phyloP scores from a whole-genome alignment of 2,329 filamentous ascomycete species.

The Zasmidium cellare region DNA sequence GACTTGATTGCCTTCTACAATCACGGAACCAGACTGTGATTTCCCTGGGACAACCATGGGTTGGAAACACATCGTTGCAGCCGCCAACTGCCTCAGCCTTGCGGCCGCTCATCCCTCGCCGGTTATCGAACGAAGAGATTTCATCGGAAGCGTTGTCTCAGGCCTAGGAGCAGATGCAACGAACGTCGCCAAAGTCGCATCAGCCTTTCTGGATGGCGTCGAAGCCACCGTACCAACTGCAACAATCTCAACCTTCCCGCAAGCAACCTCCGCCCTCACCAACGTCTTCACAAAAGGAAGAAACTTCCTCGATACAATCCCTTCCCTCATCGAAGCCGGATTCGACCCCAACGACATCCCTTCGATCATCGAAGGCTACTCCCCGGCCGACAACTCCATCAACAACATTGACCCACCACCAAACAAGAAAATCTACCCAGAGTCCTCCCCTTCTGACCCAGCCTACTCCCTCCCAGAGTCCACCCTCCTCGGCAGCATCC shows the following conservation, averaged over 20 bases:
- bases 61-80: neutral
- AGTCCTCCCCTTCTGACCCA: constrained; percentile 43
- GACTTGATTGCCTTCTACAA: neutral
- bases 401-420: constrained; percentile 32
- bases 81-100: neutral
- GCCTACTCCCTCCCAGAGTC: constrained; percentile 51
- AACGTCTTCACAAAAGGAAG: neutral
- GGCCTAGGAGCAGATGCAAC: constrained; percentile 1
- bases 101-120: neutral
- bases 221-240: constrained; percentile 4
- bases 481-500: constrained; percentile 52
- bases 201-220: neutral
- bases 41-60: neutral
- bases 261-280: constrained; percentile 5
- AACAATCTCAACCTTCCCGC: constrained; percentile 3
- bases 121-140: neutral
- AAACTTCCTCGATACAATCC: constrained; percentile 4
- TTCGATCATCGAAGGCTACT: constrained; percentile 13
- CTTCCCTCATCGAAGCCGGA: constrained; percentile 6
- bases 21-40: neutral
- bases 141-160: neutral
- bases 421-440: constrained; percentile 38
- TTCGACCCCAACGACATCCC: constrained; percentile 15
- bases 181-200: neutral
- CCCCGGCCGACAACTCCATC: constrained; percentile 22